Base-by-base conservation (phyloP, 2,329 filamentous ascomycete genomes). In the Ophiostoma triangulosporum region DNA sequence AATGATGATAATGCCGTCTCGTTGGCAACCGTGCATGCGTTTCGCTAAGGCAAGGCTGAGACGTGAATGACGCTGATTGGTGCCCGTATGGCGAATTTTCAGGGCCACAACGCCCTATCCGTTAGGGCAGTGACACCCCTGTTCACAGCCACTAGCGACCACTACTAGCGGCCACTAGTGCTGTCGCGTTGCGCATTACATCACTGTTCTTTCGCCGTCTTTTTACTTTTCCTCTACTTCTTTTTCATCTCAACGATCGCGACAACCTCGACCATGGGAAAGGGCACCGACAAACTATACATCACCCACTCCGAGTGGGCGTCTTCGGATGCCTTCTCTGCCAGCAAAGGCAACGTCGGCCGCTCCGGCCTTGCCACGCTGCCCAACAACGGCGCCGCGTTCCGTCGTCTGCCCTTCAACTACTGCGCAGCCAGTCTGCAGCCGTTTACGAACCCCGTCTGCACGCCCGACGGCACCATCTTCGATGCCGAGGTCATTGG, bases 271-370 rank as follows among this genome's bases (percentile, higher is more conserved):
- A 61, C 51, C 45, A 74, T 74, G 72, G 72, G 72, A 3, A 74
- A 74, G 69, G 72, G 72, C 56, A 78, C 76, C 26, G 76, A 79
- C 63, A 79, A 79, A 62, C 69, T 80, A 54, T 74, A 76, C 62
- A 98, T 98, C 64, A 98, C 93, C 53, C 94, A 98, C 71, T 94
- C 88, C 38, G 93, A 98, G 75, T 98, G 93, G 93, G 84, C 88
- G 7, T 95, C 89, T 6, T 81, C 84, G 48, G 90, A 96, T 68
- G 83, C 88, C 56, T 96, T 87, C 69, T 86, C 86, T 31, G 88
- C 89, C 60, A 90, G 83, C 65, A 83, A 84, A 54, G 83, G 82
- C 50, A 66, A 77, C 65, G 53, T 49, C 14, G 54, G 36, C 22
- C 66, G 82, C 70, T 68, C 75, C 63, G 59, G 72, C 32, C 50